Conservation (phyloP, 2,329 filamentous ascomycete genomes). For the Coniochaeta sp. region DNA sequence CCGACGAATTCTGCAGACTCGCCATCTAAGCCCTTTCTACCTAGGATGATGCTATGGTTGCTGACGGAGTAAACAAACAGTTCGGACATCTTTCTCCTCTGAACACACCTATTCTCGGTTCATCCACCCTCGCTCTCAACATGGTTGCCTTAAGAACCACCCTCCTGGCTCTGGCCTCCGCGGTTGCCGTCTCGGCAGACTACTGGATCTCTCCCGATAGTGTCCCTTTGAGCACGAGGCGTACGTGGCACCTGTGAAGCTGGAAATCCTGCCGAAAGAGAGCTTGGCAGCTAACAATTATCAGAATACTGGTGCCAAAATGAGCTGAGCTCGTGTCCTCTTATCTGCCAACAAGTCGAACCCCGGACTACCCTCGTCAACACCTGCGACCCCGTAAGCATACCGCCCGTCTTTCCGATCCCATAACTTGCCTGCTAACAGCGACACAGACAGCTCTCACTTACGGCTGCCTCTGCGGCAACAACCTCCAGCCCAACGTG, state of each 20-base stretch:
- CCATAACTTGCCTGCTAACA: neutral
- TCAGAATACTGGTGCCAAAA: conserved; percentile 57
- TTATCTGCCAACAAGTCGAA: conserved; percentile 60
- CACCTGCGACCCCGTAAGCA: conserved; percentile 56
- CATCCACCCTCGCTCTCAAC: conserved; percentile 9
- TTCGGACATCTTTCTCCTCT: neutral
- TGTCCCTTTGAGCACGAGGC: conserved; percentile 43
- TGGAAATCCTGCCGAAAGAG: neutral
- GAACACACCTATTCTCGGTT: neutral
- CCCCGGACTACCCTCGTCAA: conserved; percentile 49
- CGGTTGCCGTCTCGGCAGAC: conserved; percentile 47
- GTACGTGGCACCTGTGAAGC: conserved; percentile 29
- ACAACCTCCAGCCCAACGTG: conserved; percentile 60
- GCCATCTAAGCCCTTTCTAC: neutral
- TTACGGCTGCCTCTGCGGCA: conserved; percentile 67
- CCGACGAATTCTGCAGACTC: neutral
- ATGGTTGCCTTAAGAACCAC: conserved; percentile 51
- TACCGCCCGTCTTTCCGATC: neutral
- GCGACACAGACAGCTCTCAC: conserved; percentile 44
- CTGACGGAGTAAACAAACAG: conserved; percentile 1
- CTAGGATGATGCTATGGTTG: neutral
- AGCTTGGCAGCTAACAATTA: conserved; percentile 2
- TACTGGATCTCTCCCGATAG: conserved; percentile 55
- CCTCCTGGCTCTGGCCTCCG: conserved; percentile 45
- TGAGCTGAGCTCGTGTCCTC: conserved; percentile 57